A percentile compares a stretch with the other conserved stretches of the same genome.
Evolutionary conservation across 495 filamentous ascomycete species (phyloP).

Genomic region (Chlorociboria aeruginascens): DNA sequence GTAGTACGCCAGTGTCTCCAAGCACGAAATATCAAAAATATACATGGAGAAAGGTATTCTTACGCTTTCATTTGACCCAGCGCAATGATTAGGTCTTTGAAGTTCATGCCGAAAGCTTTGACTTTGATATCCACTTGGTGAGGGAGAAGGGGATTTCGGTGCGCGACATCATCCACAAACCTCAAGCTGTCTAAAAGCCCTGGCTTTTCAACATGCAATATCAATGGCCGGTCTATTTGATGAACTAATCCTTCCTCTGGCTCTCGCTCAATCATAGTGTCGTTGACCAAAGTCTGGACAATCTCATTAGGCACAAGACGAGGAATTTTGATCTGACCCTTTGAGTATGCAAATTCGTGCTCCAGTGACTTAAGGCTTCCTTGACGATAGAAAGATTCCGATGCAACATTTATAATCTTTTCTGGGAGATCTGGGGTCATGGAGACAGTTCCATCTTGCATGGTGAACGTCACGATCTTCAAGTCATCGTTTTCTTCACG

Average conservation of each 20-base stretch:
- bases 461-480: constrained; percentile 3
- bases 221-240: constrained; percentile 15
- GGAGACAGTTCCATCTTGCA: not conserved
- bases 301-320: not conserved
- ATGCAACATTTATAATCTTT: too few species aligned
- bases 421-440: not conserved
- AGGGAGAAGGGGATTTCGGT: constrained; percentile 18
- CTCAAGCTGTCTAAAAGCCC: constrained; percentile 14
- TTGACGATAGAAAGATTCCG: too few species aligned
- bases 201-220: constrained; percentile 10
- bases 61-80: constrained; percentile 17
- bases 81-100: constrained; percentile 27
- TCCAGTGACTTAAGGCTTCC: not conserved
- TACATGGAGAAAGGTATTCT: too few species aligned
- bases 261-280: not conserved
- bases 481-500: constrained; percentile 4
- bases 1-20: too few species aligned
- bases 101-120: constrained; percentile 28
- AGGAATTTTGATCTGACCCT: constrained; percentile 3
- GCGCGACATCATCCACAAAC: constrained; percentile 11
- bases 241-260: not conserved
- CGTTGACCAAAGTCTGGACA: not conserved
- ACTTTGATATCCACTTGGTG: constrained; percentile 26
- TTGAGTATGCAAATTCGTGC: not conserved
- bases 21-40: too few species aligned